Evolutionary conservation across 768 basidiomycete genomes (phyloP).

Genomic region (Leccinum imitatum): DNA sequence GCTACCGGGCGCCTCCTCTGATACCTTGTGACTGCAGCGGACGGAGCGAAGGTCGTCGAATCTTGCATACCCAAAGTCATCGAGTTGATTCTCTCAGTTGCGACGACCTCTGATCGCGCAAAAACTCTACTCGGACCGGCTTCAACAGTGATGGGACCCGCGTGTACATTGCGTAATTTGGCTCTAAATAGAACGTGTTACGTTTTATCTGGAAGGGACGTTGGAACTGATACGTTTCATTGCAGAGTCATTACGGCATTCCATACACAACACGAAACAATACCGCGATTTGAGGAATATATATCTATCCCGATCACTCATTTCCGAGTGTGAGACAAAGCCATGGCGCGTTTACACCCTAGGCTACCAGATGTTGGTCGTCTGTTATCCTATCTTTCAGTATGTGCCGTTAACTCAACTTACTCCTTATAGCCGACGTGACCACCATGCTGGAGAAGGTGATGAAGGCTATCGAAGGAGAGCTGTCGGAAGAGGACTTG

Average conservation of each 20-base stretch:
- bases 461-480: conserved; percentile 18
- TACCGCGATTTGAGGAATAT: background rate
- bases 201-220: background rate
- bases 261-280: background rate
- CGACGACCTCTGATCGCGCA: background rate
- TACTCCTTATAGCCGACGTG: conserved; percentile 15
- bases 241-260: background rate
- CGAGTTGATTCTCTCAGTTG: background rate
- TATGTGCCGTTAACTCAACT: background rate
- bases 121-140: background rate
- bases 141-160: conserved; percentile 26
- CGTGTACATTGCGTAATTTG: conserved; percentile 24
- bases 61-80: background rate
- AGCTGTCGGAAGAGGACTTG: conserved; percentile 19
- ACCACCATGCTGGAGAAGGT: conserved; percentile 19
- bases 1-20: background rate
- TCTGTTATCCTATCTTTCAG: background rate
- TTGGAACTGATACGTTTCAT: background rate
- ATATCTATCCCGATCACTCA: background rate
- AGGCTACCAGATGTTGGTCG: background rate
- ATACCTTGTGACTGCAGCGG: background rate
- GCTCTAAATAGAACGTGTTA: conserved; percentile 17
- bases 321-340: background rate
- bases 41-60: background rate
- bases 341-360: background rate